Conservation (phyloP, 108 stramenopile genomes). For the Nitzschia sp. region DNA sequence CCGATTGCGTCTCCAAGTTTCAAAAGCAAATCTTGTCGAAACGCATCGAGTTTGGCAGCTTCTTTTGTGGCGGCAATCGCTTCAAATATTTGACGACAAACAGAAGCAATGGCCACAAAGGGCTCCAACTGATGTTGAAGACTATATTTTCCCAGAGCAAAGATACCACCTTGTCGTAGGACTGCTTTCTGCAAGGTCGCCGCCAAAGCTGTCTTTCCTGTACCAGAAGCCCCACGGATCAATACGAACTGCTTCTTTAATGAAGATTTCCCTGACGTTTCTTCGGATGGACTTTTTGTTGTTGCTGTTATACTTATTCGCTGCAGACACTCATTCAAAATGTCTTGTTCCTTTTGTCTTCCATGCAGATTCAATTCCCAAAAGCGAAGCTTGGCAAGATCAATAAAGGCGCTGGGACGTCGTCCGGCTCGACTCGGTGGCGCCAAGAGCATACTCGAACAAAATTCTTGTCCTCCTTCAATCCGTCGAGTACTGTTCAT, state of each 20-base stretch:
- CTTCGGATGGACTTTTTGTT: background rate
- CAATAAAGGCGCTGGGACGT: too few species aligned
- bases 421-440: too few species aligned
- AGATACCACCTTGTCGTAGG: background rate
- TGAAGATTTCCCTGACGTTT: too few species aligned
- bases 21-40: background rate
- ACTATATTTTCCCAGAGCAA: background rate
- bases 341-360: background rate
- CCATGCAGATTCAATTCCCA: background rate
- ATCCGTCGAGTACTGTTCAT: too few species aligned
- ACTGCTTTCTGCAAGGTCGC: background rate
- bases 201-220: background rate
- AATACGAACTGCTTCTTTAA: background rate
- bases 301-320: background rate
- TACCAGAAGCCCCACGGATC: background rate
- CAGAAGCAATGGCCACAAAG: background rate
- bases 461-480: too few species aligned
- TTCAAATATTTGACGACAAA: background rate
- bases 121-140: background rate
- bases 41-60: background rate
- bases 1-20: background rate
- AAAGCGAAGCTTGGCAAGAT: too few species aligned
- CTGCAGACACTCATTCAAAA: background rate
- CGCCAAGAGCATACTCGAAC: too few species aligned
- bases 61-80: background rate